Evolutionary conservation across 169 alveolate species (phyloP), one percentile per base, ranked within the genome.

Genomic region (Plasmodium knowlesi): DNA sequence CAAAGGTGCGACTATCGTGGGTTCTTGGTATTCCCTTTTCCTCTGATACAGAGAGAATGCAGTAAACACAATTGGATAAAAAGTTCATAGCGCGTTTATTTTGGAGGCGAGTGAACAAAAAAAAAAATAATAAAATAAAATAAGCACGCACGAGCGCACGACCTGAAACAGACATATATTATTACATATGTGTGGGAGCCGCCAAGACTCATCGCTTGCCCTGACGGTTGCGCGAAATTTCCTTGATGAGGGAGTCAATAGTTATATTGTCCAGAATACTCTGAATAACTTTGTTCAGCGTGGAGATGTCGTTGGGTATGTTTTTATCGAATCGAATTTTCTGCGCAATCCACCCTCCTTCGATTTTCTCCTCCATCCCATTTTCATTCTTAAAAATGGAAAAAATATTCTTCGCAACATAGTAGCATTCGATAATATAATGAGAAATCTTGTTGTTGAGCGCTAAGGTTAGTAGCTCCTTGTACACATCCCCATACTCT

Each of bases 261-360:
- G 97, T 96, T 71, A 97, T 97, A 32, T 97, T 98, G 83, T 97
- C 98, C 72, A 97, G 97, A 28, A 97, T 97, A 73, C 98, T 95
- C 41, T 96, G 96, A 81, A 96, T 96, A 37, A 97, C 98, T 32
- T 96, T 92, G 81, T 94, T 96, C 34, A 97, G 96, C 30, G 97
- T 97, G 10, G 92, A 57, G 12, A 96, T 89, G 50, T 97, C 97
- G 92, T 97, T 97, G 50, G 98, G 98, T 16, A 96, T 74, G 84
- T 95, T 96, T 73, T 97, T 97, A 89, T 97, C 99, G 73, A 94
- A 95, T 10, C 99, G 93, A 28, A 98, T 96, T 81, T 98, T 96
- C 95, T 98, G 98, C 32, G 98, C 98, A 46, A 97, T 97, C 99
- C 99, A 98, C 8, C 99, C 99, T 19, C 99, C 99, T 61, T 97